phyloP scores from a whole-genome alignment of 2,329 filamentous ascomycete genomes.

The Fusarium praegraminearum region DNA sequence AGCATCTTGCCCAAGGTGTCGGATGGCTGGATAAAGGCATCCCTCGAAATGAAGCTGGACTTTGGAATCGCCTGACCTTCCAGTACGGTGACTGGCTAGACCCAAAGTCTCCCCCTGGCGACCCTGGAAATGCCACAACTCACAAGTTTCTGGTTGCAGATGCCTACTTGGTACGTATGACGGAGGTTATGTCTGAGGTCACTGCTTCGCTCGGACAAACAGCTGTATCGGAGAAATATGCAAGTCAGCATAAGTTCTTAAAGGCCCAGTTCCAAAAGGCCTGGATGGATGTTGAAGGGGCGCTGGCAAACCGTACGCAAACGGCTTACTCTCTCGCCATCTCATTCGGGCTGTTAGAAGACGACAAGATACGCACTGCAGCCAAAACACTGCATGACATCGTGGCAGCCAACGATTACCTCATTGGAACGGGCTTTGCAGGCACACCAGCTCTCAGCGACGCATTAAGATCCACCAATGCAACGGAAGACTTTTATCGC shows the following conservation, averaged over 20 bases:
- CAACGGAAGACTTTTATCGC: constrained; percentile 55
- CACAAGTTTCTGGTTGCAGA: constrained; percentile 57
- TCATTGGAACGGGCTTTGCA: constrained; percentile 57
- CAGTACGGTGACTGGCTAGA: constrained; percentile 63
- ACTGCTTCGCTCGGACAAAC: constrained; percentile 48
- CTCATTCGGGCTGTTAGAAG: constrained; percentile 53
- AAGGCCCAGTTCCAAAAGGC: constrained; percentile 48
- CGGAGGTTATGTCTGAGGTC: constrained; percentile 53
- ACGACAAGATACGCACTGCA: constrained; percentile 27
- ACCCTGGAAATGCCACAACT: constrained; percentile 55
- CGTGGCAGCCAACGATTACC: constrained; percentile 51
- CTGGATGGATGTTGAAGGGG: constrained; percentile 49
- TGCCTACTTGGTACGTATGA: constrained; percentile 60
- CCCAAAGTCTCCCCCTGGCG: constrained; percentile 53
- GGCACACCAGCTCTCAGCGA: constrained; percentile 11
- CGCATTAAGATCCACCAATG: constrained; percentile 35
- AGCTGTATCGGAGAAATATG: constrained; percentile 43
- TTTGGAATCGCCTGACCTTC: constrained; percentile 22
- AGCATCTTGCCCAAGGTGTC: constrained; percentile 39
- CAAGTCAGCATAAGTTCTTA: constrained; percentile 34
- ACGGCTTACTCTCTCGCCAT: constrained; percentile 56
- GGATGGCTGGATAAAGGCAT: constrained; percentile 13
- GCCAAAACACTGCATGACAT: constrained; percentile 49
- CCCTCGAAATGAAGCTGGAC: constrained; percentile 46
- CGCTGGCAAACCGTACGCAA: constrained; percentile 54